Conservation (phyloP, 108 stramenopile species). For the Bacterosira constricta region DNA sequence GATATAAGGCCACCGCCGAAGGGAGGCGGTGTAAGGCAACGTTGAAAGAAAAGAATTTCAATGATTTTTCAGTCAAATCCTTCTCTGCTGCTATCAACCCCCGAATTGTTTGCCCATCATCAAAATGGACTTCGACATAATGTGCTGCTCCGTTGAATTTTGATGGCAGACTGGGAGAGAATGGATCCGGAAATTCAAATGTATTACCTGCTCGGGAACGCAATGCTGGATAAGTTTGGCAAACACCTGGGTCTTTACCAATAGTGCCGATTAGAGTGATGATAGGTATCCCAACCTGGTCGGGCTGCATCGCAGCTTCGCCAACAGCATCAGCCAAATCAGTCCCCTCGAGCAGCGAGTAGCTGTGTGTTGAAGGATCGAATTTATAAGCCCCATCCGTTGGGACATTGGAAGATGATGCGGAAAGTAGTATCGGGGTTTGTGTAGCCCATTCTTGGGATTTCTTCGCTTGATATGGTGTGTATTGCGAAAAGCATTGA, state of each 20-base stretch:
- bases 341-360: not conserved
- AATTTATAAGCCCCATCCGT: conserved; percentile 8
- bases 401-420: not conserved
- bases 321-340: not conserved
- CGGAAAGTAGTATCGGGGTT: conserved; percentile 6
- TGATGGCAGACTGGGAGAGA: not conserved
- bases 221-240: conserved; percentile 3
- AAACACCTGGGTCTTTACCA: not conserved
- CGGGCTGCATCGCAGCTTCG: not conserved
- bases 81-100: not conserved
- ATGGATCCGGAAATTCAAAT: conserved; percentile 13
- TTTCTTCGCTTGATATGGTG: conserved; percentile 19
- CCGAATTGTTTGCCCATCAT: not conserved
- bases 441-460: conserved; percentile 11
- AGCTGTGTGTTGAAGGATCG: not conserved
- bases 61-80: not conserved
- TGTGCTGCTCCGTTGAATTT: conserved; percentile 1
- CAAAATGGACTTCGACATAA: conserved; percentile 1
- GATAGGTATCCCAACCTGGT: not conserved
- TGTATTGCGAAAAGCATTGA: conserved; percentile 17
- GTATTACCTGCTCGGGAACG: conserved; percentile 1
- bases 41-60: conserved; percentile 14
- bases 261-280: conserved; percentile 9
- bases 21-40: conserved; percentile 4
- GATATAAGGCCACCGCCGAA: not conserved